Conservation (phyloP, 1,284 basidiomycete species). For the Trametes polyzona region DNA sequence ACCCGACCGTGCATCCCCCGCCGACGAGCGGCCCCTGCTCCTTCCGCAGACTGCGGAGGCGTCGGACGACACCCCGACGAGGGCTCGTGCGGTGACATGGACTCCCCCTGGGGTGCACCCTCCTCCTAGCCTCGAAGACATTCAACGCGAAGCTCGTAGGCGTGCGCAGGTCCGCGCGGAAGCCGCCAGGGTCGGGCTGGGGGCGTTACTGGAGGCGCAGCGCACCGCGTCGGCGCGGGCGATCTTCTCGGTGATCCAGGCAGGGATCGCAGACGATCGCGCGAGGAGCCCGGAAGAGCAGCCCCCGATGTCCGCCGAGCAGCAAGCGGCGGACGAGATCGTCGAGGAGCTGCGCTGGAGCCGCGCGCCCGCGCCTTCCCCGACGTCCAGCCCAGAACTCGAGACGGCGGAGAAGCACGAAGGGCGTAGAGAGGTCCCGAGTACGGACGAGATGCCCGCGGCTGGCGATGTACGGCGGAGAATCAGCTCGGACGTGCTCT, state of each 20-base stretch:
- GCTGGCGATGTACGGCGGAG: not conserved
- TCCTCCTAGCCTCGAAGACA: not conserved
- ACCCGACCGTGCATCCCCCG: not conserved
- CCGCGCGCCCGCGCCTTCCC: not conserved
- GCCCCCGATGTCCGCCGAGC: not conserved
- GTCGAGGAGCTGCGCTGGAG: conserved; percentile 2
- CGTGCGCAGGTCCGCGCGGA: not conserved
- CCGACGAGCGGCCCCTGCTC: conserved; percentile 4
- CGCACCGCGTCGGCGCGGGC: not conserved
- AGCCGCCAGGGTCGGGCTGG: not conserved
- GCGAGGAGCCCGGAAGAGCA: not conserved
- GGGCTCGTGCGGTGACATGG: not conserved
- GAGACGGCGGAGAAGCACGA: not conserved
- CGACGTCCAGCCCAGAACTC: not conserved
- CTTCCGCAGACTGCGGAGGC: not conserved
- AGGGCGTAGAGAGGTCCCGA: not conserved
- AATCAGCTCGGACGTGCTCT: not conserved
- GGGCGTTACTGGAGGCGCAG: not conserved
- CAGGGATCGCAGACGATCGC: not conserved
- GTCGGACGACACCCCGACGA: not conserved
- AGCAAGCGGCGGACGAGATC: not conserved
- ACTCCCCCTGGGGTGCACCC: not conserved
- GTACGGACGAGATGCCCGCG: too few species aligned
- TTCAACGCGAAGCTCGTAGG: not conserved
- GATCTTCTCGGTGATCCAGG: conserved; percentile 1